phyloP scores from a whole-genome alignment of 192 early-diverging fungal species.

The Gamsiella multidivaricata region DNA sequence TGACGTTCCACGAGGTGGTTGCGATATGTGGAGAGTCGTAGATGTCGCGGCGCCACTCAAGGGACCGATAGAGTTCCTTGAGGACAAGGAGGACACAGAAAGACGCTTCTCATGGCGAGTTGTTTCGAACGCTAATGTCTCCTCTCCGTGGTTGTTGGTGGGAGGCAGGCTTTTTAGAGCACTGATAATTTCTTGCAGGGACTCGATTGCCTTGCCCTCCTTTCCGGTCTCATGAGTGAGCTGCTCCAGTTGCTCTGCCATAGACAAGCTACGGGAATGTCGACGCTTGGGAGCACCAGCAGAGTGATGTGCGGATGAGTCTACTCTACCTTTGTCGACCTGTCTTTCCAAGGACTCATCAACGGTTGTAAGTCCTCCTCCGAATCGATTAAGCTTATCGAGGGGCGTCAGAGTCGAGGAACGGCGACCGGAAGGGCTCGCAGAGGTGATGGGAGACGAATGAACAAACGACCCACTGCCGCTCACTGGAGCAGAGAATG shows the following conservation, averaged over 20 bases:
- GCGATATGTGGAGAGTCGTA: conserved; percentile 42
- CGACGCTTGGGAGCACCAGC: conserved; percentile 4
- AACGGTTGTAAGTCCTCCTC: conserved; percentile 38
- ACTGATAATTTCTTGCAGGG: conserved; percentile 66
- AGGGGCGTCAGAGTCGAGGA: conserved; percentile 28
- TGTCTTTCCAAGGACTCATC: conserved; percentile 27
- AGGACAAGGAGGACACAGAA: conserved; percentile 32
- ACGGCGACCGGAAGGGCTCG: conserved; percentile 40
- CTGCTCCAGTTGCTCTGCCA: conserved; percentile 42
- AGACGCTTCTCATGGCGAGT: conserved; percentile 46
- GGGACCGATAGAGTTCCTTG: conserved; percentile 8
- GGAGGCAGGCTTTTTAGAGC: conserved; percentile 62
- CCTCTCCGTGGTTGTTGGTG: conserved; percentile 5
- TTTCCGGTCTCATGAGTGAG: conserved; percentile 13
- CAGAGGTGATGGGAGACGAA: conserved; percentile 9
- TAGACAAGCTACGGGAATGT: conserved; percentile 31
- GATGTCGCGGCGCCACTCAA: conserved; percentile 3
- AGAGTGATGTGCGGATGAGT: conserved; percentile 1
- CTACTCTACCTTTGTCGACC: background rate
- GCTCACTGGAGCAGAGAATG: conserved; percentile 5
- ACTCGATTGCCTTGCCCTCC: conserved; percentile 57
- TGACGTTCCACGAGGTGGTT: conserved; percentile 36
- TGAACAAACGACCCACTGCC: background rate
- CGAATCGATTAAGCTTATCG: conserved; percentile 33
- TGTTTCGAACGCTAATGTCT: conserved; percentile 37